A percentile compares a stretch with the other conserved stretches of the same genome.
phyloP scores from a whole-genome alignment of 345 rosid species.

The Brassica nigra region DNA sequence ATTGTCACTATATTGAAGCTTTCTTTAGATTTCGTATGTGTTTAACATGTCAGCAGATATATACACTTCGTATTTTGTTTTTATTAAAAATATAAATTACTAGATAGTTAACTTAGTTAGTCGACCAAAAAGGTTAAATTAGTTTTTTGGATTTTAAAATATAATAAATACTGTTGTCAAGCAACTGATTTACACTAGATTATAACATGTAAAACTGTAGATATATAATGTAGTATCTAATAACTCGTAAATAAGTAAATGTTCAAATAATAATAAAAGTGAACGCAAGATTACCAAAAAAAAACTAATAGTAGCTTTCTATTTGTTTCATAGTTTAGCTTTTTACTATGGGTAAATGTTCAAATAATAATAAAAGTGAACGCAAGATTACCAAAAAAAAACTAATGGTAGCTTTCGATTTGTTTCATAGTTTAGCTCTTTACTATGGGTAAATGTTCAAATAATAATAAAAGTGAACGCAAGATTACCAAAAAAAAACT shows the following conservation, averaged over 20 bases:
- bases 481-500: neutral
- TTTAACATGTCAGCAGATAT: neutral
- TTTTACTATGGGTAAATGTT: neutral
- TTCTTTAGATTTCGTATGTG: neutral
- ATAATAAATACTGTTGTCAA: neutral
- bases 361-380: neutral
- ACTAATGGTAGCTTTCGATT: neutral
- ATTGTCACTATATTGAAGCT: conserved; percentile 11
- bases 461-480: neutral
- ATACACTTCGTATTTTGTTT: neutral
- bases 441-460: neutral
- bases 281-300: neutral
- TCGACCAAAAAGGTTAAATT: too few relatives aligned
- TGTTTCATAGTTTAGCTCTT: neutral
- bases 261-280: neutral
- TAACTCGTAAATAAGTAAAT: neutral
- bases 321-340: neutral
- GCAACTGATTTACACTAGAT: neutral
- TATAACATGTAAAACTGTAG: neutral
- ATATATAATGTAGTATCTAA: neutral
- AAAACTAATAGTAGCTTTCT: neutral
- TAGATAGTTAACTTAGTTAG: neutral
- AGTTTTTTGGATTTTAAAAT: neutral
- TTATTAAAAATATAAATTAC: neutral
- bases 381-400: neutral